Conservation (phyloP, 768 basidiomycete genomes). For the Tylopilus plumbeoviolaceoides region DNA sequence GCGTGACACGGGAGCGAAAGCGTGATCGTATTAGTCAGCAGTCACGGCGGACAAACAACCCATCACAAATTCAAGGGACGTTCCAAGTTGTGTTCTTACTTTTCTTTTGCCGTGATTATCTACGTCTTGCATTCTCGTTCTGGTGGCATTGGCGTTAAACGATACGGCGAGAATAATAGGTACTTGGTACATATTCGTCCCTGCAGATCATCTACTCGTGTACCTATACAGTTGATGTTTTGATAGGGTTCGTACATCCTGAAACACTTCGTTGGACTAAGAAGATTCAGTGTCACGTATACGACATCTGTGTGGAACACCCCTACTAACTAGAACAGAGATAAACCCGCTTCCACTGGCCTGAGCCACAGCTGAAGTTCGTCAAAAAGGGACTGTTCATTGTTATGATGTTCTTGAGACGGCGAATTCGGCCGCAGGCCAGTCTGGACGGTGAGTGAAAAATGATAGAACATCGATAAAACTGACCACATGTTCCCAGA, state of each 20-base stretch:
- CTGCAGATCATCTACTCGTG: constrained; percentile 60
- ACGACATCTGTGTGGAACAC: too few species aligned
- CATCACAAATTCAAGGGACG: neutral
- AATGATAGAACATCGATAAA: too few species aligned
- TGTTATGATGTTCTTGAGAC: too few species aligned
- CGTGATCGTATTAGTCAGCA: constrained; percentile 14
- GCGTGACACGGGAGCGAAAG: neutral
- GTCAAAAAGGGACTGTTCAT: too few species aligned
- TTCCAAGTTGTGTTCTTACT: neutral
- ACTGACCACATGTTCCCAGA: too few species aligned
- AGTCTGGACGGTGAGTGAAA: too few species aligned
- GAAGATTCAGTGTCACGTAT: too few species aligned
- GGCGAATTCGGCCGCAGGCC: too few species aligned
- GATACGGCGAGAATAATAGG: constrained; percentile 50
- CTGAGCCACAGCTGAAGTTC: too few species aligned
- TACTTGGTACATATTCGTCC: constrained; percentile 23
- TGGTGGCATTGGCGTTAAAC: constrained; percentile 65
- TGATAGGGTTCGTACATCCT: constrained; percentile 26
- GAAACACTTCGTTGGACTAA: too few species aligned
- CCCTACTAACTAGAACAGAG: too few species aligned
- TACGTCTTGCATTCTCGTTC: constrained; percentile 44
- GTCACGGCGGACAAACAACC: neutral
- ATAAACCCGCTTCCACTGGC: too few species aligned
- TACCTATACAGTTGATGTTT: constrained; percentile 41
- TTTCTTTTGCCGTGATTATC: constrained; percentile 52